Evolutionary conservation across 371 early-diverging fungal species (phyloP), one percentile per base, ranked within the genome.

Genomic region (Dinochytrium kinnereticum): DNA sequence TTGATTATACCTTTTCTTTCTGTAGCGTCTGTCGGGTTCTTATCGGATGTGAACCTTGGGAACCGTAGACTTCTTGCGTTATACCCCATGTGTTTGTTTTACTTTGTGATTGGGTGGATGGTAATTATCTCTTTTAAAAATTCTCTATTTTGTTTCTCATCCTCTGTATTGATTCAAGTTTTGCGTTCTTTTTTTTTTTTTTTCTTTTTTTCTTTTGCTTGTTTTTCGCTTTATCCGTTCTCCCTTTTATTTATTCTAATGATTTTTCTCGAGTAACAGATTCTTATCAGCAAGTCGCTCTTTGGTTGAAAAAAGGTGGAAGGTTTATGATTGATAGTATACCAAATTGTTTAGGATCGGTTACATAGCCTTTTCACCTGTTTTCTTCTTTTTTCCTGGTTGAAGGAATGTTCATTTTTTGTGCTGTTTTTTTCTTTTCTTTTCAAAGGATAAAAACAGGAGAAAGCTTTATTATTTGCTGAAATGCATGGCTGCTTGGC

Each of bases 71-170:
- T 91, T 50, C 84, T 98, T 53, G 97, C 95, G 10, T 89, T 96
- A 31, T 97, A 95, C 78, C 97, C 97, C 50, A 88, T 97, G 39
- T 92, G 91, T 75, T 83, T 97, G 72, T 97, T 97, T 73, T 97
- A 96, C 79, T 94, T 96, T 64, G 84, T 93, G 72, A 92, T 97
- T 77, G 91, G 90, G 19, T 97, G 96, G 96, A 89, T 96, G 84
- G 91, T 96, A 33, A 17, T 74, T 71, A 33, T 10, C 49, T 30
- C 57, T 28, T 37, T n/a, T 19, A 49, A n/a, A n/a, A n/a, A n/a
- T n/a, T n/a, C n/a, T n/a, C n/a, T n/a, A n/a, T n/a, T n/a, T n/a
- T n/a, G n/a, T n/a, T n/a, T n/a, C n/a, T n/a, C n/a, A n/a, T n/a
- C n/a, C n/a, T n/a, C n/a, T n/a, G n/a, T n/a, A n/a, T n/a, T n/a